Conservation (phyloP, 2,329 filamentous ascomycete genomes). For the Trichoderma sp. region DNA sequence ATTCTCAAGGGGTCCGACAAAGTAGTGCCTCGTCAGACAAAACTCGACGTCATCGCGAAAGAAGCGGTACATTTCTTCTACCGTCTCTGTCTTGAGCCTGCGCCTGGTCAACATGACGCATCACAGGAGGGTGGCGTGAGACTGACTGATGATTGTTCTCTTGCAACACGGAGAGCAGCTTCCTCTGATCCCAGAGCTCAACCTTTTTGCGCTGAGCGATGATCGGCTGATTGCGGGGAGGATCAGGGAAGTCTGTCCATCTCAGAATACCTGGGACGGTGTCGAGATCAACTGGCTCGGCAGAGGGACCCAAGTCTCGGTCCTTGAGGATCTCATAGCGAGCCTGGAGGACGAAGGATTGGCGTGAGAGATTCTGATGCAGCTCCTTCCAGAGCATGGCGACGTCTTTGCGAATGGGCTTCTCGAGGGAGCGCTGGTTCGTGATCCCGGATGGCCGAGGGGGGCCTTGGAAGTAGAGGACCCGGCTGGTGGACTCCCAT, state of each 20-base stretch:
- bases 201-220: slow-evolving; percentile 58
- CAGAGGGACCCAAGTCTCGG: slow-evolving; percentile 48
- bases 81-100: slow-evolving; percentile 56
- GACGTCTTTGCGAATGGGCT: slow-evolving; percentile 44
- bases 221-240: slow-evolving; percentile 49
- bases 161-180: slow-evolving; percentile 50
- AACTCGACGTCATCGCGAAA: slow-evolving; percentile 59
- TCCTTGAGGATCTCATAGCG: slow-evolving; percentile 57
- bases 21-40: slow-evolving; percentile 53
- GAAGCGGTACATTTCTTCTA: slow-evolving; percentile 58
- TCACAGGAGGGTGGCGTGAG: rapidly evolving
- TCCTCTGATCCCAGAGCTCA: slow-evolving; percentile 57
- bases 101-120: not conserved
- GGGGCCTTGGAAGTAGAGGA: slow-evolving; percentile 58
- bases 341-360: slow-evolving; percentile 60
- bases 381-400: slow-evolving; percentile 55
- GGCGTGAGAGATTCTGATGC: slow-evolving; percentile 56
- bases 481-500: slow-evolving; percentile 52
- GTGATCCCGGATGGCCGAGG: slow-evolving; percentile 50
- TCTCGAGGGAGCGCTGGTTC: slow-evolving; percentile 45
- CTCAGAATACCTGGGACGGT: slow-evolving; percentile 51
- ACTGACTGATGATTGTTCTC: slow-evolving; percentile 58
- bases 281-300: slow-evolving; percentile 46
- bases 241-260: slow-evolving; percentile 65
- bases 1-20: slow-evolving; percentile 40